Conservation (phyloP, 768 basidiomycete genomes). For the Russula abietina region DNA sequence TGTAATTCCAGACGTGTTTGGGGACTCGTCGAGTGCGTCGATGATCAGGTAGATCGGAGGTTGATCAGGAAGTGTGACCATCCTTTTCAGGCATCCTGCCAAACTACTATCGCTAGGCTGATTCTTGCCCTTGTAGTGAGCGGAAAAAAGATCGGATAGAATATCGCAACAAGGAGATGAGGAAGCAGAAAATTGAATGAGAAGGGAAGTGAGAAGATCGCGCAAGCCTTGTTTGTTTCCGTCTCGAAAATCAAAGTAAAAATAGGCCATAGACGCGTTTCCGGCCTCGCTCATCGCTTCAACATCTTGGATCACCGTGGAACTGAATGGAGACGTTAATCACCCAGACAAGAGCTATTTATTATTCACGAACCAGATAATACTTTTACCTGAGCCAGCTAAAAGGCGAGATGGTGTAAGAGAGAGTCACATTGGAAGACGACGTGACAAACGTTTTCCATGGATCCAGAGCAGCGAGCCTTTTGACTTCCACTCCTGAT, state of each 20-base stretch:
- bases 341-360: not conserved
- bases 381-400: conserved; percentile 12
- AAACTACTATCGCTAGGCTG: not conserved
- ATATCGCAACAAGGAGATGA: not conserved
- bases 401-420: not conserved
- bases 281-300: not conserved
- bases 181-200: not conserved
- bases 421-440: too few relatives aligned
- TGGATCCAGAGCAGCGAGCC: conserved; percentile 2
- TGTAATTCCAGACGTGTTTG: not conserved
- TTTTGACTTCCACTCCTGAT: not conserved
- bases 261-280: not conserved
- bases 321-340: not conserved
- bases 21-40: conserved; percentile 10
- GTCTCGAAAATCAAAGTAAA: conserved; percentile 1
- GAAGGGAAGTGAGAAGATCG: not conserved
- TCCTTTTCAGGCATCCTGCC: not conserved
- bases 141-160: not conserved
- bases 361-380: not conserved
- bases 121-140: not conserved
- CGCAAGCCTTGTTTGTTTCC: not conserved
- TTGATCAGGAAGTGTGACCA: not conserved
- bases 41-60: conserved; percentile 1
- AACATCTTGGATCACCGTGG: not conserved
- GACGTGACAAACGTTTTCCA: conserved; percentile 3